Conservation (phyloP, 768 basidiomycete genomes). For the Boletellus ananiceps region DNA sequence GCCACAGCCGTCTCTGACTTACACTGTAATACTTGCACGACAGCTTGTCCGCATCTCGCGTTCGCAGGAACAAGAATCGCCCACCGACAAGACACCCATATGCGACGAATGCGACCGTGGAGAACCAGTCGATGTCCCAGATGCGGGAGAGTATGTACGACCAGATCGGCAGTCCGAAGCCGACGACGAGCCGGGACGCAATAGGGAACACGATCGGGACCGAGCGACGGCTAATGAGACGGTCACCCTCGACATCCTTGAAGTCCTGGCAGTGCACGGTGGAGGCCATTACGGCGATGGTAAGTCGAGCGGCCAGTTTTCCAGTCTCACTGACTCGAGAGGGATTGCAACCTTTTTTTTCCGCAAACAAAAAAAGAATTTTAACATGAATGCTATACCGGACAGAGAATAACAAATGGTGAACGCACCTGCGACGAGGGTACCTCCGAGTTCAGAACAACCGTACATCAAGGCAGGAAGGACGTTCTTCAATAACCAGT, state of each 20-base stretch:
- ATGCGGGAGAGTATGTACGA: constrained; percentile 29
- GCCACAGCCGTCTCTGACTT: constrained; percentile 5
- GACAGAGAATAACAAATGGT: neutral
- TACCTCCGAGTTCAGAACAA: constrained; percentile 36
- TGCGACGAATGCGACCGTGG: constrained; percentile 24
- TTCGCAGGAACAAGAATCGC: constrained; percentile 29
- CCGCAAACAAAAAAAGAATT: too few species aligned
- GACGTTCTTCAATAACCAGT: constrained; percentile 37
- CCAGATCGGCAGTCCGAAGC: constrained; percentile 36
- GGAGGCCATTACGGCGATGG: constrained; percentile 37
- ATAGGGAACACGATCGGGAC: constrained; percentile 42
- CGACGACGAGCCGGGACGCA: constrained; percentile 30
- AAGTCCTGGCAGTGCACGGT: constrained; percentile 51
- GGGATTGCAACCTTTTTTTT: constrained; percentile 19
- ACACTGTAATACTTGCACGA: constrained; percentile 39
- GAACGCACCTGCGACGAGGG: constrained; percentile 34
- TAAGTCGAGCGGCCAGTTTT: constrained; percentile 31
- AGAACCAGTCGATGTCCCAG: constrained; percentile 33
- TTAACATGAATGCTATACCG: too few species aligned
- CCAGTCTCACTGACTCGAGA: constrained; percentile 26
- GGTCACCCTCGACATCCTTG: constrained; percentile 41
- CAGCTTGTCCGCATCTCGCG: constrained; percentile 27
- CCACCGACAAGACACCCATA: constrained; percentile 33
- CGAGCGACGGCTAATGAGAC: constrained; percentile 34
- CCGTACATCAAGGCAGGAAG: constrained; percentile 37